These are phyloP conservation scores for Salvia splendens DNA, from an alignment of 257 asterid species.

Conservation along the genomic window DNA sequence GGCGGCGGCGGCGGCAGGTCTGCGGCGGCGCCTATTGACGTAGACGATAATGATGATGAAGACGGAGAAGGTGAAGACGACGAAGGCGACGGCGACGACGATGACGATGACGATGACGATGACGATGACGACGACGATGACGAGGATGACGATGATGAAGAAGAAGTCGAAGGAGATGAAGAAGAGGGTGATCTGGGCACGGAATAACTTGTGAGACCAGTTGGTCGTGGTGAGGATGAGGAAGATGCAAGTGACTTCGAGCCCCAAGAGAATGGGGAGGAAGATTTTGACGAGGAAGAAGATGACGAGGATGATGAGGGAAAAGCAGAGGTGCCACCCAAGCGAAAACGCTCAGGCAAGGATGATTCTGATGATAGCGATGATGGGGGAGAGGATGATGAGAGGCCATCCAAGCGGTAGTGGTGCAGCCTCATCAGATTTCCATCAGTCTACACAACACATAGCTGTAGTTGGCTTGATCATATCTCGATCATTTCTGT, in stretches of 20 bases:
- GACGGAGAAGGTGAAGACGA: conserved; percentile 46
- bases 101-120: too few relatives aligned
- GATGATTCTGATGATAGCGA: conserved; percentile 61
- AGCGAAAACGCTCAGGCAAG: conserved; percentile 74
- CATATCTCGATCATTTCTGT: conserved; percentile 28
- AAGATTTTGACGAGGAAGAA: conserved; percentile 52
- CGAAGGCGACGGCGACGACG: conserved; percentile 48
- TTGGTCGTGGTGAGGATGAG: conserved; percentile 81
- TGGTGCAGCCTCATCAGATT: conserved; percentile 20
- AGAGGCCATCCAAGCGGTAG: conserved; percentile 81
- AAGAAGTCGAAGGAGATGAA: conserved; percentile 37
- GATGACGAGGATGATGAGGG: conserved; percentile 54
- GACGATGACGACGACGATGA: conserved; percentile 50
- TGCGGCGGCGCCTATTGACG: conserved; percentile 36
- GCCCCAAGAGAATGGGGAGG: conserved; percentile 71
- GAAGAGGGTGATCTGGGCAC: conserved; percentile 85
- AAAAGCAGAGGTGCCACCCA: conserved; percentile 61
- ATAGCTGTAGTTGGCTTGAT: not conserved
- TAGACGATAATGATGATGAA: conserved; percentile 45
- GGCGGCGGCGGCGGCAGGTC: conserved; percentile 36
- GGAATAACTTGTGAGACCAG: conserved; percentile 75
- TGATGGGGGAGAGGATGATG: conserved; percentile 76
- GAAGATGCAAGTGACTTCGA: conserved; percentile 90
- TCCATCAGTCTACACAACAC: not conserved
- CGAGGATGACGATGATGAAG: conserved; percentile 30